These are phyloP conservation scores for Xylaria sp. DNA, from an alignment of 2,329 filamentous ascomycete species.

Conservation along the genomic window DNA sequence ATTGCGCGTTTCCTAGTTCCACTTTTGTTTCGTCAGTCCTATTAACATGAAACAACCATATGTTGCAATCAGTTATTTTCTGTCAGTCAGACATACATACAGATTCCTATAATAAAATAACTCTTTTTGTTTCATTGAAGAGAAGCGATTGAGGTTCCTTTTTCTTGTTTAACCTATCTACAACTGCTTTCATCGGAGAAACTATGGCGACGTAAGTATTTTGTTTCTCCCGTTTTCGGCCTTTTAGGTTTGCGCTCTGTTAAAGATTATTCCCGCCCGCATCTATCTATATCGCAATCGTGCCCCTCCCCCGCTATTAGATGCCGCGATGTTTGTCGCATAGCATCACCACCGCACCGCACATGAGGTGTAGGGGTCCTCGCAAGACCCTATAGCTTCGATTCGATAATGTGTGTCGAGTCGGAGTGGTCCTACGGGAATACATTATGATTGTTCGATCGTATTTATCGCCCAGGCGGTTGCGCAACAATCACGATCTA, in stretches of 20 bases:
- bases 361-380: not conserved
- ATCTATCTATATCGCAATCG: not conserved
- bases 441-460: not conserved
- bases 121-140: not conserved
- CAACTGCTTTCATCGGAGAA: conserved; percentile 16
- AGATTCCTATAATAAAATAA: conserved; percentile 4
- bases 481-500: not conserved
- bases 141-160: not conserved
- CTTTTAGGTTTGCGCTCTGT: not conserved
- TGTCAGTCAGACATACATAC: not conserved
- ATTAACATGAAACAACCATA: conserved; percentile 8
- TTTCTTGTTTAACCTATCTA: not conserved
- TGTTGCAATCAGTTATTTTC: not conserved
- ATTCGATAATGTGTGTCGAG: not conserved
- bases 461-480: not conserved
- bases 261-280: not conserved
- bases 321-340: conserved; percentile 18
- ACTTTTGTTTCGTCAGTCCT: not conserved
- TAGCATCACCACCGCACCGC: conserved; percentile 1
- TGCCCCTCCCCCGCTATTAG: conserved; percentile 47
- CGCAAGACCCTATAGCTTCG: not conserved
- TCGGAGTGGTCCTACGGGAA: not conserved
- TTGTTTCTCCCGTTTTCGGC: conserved; percentile 1
- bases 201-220: conserved; percentile 50
- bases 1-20: conserved; percentile 5